Percentiles rank a stretch among this genome's conserved stretches.
Conservation (phyloP, 2,329 filamentous ascomycete genomes). For the Pseudogymnoascus sp. region DNA sequence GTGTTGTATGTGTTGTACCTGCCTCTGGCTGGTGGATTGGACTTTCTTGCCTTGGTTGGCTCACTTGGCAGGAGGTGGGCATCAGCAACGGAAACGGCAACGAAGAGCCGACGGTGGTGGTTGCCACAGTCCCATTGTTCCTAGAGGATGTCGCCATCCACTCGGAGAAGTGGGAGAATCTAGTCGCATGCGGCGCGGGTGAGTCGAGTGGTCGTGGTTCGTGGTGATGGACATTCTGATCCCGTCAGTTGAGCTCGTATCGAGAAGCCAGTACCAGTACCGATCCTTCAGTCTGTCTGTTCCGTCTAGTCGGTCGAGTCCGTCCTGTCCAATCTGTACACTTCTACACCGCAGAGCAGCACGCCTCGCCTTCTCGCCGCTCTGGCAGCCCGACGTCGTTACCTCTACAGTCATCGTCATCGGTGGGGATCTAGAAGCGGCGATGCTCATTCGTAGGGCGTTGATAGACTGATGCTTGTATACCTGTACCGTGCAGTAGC, state of each 20-base stretch:
- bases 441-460: neutral
- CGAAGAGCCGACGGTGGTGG: neutral
- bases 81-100: conserved; percentile 1
- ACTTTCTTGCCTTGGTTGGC: neutral
- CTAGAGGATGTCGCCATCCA: neutral
- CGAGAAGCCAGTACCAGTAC: neutral
- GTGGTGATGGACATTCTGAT: neutral
- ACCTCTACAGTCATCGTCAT: neutral
- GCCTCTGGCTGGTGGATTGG: neutral
- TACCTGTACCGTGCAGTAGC: neutral
- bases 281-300: neutral
- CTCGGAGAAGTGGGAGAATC: neutral
- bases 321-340: neutral
- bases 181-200: neutral
- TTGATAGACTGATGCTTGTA: neutral
- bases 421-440: neutral
- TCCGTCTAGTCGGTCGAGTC: neutral
- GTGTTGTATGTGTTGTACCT: neutral
- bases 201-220: neutral
- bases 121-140: neutral
- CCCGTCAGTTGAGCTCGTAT: neutral
- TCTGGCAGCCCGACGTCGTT: neutral
- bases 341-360: neutral
- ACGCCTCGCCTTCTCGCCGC: neutral
- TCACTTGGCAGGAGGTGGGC: neutral